These are phyloP conservation scores for Aspergillus niger DNA, from an alignment of 2,329 filamentous ascomycete genomes.

Conservation along the genomic window DNA sequence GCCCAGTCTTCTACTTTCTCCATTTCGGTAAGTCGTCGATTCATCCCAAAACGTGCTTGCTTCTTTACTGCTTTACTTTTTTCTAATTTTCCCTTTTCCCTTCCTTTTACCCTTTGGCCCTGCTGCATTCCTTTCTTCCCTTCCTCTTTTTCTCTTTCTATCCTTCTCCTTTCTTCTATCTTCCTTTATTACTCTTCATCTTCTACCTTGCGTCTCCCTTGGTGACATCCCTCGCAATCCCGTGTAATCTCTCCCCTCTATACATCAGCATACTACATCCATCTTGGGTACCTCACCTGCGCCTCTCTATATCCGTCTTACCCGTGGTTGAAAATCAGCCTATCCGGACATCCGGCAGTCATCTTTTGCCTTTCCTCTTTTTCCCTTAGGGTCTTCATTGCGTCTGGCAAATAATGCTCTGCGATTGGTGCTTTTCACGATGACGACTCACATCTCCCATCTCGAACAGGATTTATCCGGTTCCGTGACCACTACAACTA, in stretches of 20 bases:
- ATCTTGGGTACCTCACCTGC: neutral
- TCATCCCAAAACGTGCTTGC: constrained; percentile 6
- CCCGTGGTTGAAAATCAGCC: constrained; percentile 4
- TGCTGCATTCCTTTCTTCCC: neutral
- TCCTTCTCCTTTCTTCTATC: constrained; percentile 4
- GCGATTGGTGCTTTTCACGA: constrained; percentile 24
- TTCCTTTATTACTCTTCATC: constrained; percentile 5
- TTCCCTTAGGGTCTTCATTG: neutral
- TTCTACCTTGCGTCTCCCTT: constrained; percentile 10
- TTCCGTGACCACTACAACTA: constrained; percentile 24
- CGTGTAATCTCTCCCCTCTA: neutral
- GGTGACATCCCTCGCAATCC: neutral
- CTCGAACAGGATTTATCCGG: constrained; percentile 31
- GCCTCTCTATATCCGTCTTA: constrained; percentile 1
- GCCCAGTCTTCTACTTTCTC: constrained; percentile 8
- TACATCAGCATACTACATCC: neutral
- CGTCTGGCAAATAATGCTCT: constrained; percentile 20
- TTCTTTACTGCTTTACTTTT: constrained; percentile 8
- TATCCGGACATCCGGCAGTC: neutral
- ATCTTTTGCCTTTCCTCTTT: constrained; percentile 1
- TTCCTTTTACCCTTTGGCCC: constrained; percentile 2
- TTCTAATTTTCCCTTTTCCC: neutral
- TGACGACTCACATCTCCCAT: constrained; percentile 34
- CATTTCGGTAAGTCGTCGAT: constrained; percentile 10
- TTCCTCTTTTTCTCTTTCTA: constrained; percentile 3